phyloP scores from a whole-genome alignment of 768 basidiomycete species.

The Auriscalpium orientale region DNA sequence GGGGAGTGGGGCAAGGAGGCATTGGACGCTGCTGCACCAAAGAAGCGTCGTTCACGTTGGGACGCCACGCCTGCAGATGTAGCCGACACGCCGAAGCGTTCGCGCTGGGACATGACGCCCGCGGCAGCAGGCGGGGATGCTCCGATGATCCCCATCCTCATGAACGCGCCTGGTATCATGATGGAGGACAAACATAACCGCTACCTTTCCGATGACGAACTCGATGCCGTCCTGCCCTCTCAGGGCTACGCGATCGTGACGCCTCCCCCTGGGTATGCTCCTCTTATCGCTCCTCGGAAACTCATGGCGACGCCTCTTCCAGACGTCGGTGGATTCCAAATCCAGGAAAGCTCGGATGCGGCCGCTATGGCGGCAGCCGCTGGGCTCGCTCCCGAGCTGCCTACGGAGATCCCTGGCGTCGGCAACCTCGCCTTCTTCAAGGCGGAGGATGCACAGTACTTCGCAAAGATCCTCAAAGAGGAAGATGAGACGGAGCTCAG shows the following conservation, averaged over 20 bases:
- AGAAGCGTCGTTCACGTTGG: slow-evolving; percentile 94
- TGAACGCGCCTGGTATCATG: slow-evolving; percentile 76
- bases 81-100: slow-evolving; percentile 76
- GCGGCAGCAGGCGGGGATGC: slow-evolving; percentile 41
- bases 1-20: slow-evolving; percentile 73
- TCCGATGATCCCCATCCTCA: slow-evolving; percentile 75
- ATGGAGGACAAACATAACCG: slow-evolving; percentile 95
- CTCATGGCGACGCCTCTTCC: slow-evolving; percentile 41
- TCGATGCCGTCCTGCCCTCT: slow-evolving; percentile 80
- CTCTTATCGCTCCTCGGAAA: slow-evolving; percentile 53
- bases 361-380: slow-evolving; percentile 84
- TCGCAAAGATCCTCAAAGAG: slow-evolving; percentile 91
- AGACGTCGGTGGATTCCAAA: slow-evolving; percentile 83
- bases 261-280: slow-evolving; percentile 90
- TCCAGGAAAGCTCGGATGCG: slow-evolving; percentile 90
- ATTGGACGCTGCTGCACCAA: slow-evolving; percentile 65
- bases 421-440: slow-evolving; percentile 98
- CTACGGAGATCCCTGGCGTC: slow-evolving; percentile 97
- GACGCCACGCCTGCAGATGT: slow-evolving; percentile 85
- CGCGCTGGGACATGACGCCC: slow-evolving; percentile 96
- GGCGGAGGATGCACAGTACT: slow-evolving; percentile 95
- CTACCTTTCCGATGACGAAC: slow-evolving; percentile 93
- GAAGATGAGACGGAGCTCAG: slow-evolving; percentile 90
- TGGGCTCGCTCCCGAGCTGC: slow-evolving; percentile 86
- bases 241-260: slow-evolving; percentile 88